phyloP scores from a whole-genome alignment of 78 protist genomes.

The Protostelium mycophagum region DNA sequence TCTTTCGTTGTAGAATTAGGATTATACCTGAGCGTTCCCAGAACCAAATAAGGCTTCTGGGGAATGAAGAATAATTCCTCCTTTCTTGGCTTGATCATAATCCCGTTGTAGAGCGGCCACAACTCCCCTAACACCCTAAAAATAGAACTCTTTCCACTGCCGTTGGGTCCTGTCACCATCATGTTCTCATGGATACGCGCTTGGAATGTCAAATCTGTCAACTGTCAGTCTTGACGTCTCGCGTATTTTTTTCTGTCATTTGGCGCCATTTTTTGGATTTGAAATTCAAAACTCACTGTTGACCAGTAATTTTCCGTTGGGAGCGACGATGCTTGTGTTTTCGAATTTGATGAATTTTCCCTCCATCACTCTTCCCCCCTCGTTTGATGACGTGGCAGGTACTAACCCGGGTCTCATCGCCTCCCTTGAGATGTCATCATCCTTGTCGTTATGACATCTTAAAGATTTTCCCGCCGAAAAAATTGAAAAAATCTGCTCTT shows the following conservation, averaged over 20 bases:
- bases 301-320: slow-evolving; percentile 63
- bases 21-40: slow-evolving; percentile 69
- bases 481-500: too few relatives aligned
- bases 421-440: background rate
- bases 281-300: background rate
- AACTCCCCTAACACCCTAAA: slow-evolving; percentile 83
- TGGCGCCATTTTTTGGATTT: background rate
- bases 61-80: slow-evolving; percentile 67
- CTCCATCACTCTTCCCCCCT: slow-evolving; percentile 55
- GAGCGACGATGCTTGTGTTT: slow-evolving; percentile 55
- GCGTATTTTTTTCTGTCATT: background rate
- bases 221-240: background rate
- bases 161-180: slow-evolving; percentile 82
- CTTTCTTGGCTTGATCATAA: slow-evolving; percentile 64
- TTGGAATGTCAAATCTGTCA: slow-evolving; percentile 28
- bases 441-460: too few relatives aligned
- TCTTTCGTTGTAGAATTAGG: too few relatives aligned
- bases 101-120: slow-evolving; percentile 76
- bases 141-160: slow-evolving; percentile 73
- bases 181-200: slow-evolving; percentile 62
- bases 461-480: too few relatives aligned
- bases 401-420: background rate
- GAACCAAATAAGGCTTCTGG: slow-evolving; percentile 80
- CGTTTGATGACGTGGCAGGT: background rate
- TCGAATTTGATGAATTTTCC: slow-evolving; percentile 54